phyloP scores from a whole-genome alignment of 2,329 filamentous ascomycete species.

The Cladophialophora bantiana region DNA sequence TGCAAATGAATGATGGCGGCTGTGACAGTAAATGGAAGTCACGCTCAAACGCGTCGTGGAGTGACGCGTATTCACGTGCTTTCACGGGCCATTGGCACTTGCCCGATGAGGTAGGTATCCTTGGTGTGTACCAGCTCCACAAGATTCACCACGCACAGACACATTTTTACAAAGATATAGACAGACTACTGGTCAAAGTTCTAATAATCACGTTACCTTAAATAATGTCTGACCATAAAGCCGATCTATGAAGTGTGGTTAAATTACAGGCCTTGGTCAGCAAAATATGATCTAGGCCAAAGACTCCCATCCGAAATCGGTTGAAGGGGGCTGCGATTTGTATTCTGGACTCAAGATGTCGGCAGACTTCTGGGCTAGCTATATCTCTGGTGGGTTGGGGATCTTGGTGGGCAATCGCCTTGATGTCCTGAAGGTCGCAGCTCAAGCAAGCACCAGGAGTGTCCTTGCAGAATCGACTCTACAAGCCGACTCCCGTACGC shows the following conservation, averaged over 20 bases:
- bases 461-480: background rate
- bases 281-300: conserved; percentile 14
- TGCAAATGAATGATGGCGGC: background rate
- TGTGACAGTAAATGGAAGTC: background rate
- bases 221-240: background rate
- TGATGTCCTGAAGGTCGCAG: conserved; percentile 77
- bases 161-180: background rate
- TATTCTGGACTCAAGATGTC: conserved; percentile 63
- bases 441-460: conserved; percentile 68
- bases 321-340: background rate
- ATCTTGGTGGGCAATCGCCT: conserved; percentile 91
- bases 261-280: background rate
- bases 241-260: background rate
- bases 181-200: background rate
- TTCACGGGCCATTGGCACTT: background rate
- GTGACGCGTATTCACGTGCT: conserved; percentile 31
- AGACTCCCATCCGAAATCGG: background rate
- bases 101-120: background rate
- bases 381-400: conserved; percentile 81
- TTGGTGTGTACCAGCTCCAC: background rate
- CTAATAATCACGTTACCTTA: background rate
- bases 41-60: conserved; percentile 8
- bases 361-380: conserved; percentile 92
- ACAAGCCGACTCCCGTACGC: conserved; percentile 8
- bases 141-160: background rate